These are phyloP conservation scores for Xerocomellus amylosporus DNA, from an alignment of 768 basidiomycete genomes.

Conservation along the genomic window DNA sequence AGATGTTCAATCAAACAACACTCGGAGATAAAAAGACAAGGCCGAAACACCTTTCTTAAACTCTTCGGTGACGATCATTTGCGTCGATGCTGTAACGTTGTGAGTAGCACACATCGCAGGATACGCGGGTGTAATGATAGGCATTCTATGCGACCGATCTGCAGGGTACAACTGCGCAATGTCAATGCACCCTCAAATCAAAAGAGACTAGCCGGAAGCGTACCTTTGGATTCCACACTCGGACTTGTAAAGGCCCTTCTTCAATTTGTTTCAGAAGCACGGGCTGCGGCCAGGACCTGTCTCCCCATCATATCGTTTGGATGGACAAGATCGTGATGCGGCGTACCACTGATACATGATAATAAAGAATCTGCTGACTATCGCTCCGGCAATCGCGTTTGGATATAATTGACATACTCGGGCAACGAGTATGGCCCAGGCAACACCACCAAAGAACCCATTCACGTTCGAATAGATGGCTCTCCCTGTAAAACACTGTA, in stretches of 20 bases:
- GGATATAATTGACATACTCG: slow-evolving; percentile 99
- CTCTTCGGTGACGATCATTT: slow-evolving; percentile 94
- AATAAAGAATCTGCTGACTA: slow-evolving; percentile 97
- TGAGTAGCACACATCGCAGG: slow-evolving; percentile 99
- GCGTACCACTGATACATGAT: slow-evolving; percentile 97
- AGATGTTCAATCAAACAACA: slow-evolving; percentile 14
- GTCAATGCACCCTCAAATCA: neutral
- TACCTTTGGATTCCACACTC: slow-evolving; percentile 98
- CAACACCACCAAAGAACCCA: slow-evolving; percentile 96
- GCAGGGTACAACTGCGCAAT: slow-evolving; percentile 75
- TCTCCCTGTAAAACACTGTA: slow-evolving; percentile 52
- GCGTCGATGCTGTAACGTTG: slow-evolving; percentile 93
- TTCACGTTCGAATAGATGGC: slow-evolving; percentile 98
- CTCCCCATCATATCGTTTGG: slow-evolving; percentile 8
- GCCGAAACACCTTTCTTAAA: slow-evolving; percentile 74
- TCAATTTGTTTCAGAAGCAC: slow-evolving; percentile 97
- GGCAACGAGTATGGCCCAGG: slow-evolving; percentile 99
- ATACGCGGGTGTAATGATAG: slow-evolving; percentile 98
- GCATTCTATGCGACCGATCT: slow-evolving; percentile 96
- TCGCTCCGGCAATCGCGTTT: slow-evolving; percentile 88
- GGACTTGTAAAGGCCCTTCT: slow-evolving; percentile 87
- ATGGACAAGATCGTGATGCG: neutral
- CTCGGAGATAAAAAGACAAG: neutral
- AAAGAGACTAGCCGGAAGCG: neutral
- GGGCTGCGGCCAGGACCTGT: slow-evolving; percentile 96